Evolutionary conservation across 352 stramenopile genomes (phyloP).

Genomic region (Phytopythium aichiense): DNA sequence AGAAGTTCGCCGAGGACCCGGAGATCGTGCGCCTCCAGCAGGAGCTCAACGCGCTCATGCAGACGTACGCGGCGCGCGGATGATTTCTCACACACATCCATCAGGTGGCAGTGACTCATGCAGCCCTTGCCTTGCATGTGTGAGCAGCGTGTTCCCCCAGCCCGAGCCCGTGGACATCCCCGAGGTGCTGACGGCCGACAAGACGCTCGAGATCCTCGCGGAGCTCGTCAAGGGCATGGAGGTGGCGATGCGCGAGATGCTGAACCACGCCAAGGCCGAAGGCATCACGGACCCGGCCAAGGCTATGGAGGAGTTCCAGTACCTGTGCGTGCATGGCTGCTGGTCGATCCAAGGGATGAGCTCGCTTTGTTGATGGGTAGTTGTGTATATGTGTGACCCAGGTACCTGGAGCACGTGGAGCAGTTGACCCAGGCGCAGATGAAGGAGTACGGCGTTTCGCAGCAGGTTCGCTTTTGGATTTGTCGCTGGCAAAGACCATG

Average conservation of each 20-base stretch:
- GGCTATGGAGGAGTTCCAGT: slow-evolving; percentile 77
- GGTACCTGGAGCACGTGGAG: slow-evolving; percentile 68
- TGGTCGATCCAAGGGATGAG: neutral
- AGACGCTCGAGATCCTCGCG: slow-evolving; percentile 59
- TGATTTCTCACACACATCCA: neutral
- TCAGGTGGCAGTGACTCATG: neutral
- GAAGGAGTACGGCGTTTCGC: slow-evolving; percentile 56
- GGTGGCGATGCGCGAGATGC: slow-evolving; percentile 73
- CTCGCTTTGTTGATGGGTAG: neutral
- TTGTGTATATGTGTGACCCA: neutral
- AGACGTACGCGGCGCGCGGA: slow-evolving; percentile 18
- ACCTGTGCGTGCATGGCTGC: slow-evolving; percentile 28
- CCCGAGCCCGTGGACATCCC: slow-evolving; percentile 54
- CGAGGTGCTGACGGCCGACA: slow-evolving; percentile 62
- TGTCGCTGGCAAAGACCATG: neutral
- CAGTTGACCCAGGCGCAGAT: slow-evolving; percentile 63
- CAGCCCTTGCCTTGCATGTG: neutral
- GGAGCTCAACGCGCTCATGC: slow-evolving; percentile 68
- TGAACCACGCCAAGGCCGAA: slow-evolving; percentile 58
- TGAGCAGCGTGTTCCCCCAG: slow-evolving; percentile 49
- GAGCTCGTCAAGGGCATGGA: slow-evolving; percentile 73
- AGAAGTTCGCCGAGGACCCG: slow-evolving; percentile 54
- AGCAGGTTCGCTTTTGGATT: slow-evolving; percentile 29
- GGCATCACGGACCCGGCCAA: slow-evolving; percentile 66
- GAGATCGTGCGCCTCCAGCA: slow-evolving; percentile 62